These are phyloP conservation scores for Saturnispora dispora DNA, from an alignment of 805 yeast species.

Conservation along the genomic window DNA sequence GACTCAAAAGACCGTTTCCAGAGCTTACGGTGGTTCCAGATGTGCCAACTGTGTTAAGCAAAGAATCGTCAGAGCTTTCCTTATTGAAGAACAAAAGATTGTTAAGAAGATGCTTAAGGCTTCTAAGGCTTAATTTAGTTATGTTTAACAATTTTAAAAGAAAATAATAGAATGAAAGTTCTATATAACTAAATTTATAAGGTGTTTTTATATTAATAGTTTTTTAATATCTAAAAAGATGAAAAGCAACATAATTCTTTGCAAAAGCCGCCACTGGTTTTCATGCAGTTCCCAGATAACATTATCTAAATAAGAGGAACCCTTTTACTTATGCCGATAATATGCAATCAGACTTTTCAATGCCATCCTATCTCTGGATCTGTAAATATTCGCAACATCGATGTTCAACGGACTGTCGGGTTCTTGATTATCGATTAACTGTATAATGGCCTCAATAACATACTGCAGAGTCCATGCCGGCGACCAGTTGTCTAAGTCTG, in stretches of 20 bases:
- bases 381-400: constrained; percentile 54
- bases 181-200: neutral
- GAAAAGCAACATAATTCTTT: constrained; percentile 10
- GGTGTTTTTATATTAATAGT: neutral
- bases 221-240: neutral
- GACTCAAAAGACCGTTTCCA: constrained; percentile 96
- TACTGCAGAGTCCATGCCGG: constrained; percentile 64
- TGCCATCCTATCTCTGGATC: constrained; percentile 38
- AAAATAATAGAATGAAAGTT: neutral
- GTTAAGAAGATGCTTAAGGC: constrained; percentile 98
- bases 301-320: too few relatives aligned
- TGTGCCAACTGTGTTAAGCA: constrained; percentile 99
- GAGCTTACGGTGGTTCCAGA: constrained; percentile 99
- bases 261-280: neutral
- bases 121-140: constrained; percentile 44
- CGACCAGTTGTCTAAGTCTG: constrained; percentile 45
- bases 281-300: too few relatives aligned
- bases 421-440: constrained; percentile 55
- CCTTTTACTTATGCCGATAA: constrained; percentile 18
- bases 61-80: constrained; percentile 98
- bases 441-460: constrained; percentile 46
- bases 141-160: constrained; percentile 1
- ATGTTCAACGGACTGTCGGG: constrained; percentile 65
- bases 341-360: constrained; percentile 35
- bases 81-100: constrained; percentile 99